Conservation (phyloP, 768 basidiomycete genomes). For the Pleurotus sapidus region DNA sequence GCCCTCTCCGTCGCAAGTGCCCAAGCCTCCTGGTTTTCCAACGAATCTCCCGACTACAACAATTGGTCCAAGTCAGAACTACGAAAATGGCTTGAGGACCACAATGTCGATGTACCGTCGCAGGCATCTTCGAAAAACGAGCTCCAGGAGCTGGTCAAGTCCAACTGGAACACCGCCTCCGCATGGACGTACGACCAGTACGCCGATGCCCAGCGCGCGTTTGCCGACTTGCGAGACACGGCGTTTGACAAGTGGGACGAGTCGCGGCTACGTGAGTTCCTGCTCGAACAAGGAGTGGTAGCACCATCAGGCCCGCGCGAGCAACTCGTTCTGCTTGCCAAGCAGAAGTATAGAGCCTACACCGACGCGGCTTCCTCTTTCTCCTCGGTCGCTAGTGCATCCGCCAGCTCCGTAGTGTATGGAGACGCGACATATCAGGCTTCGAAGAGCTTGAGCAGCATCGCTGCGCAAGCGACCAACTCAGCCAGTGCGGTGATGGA, state of each 20-base stretch:
- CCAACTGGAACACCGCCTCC: slow-evolving; percentile 56
- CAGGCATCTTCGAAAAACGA: slow-evolving; percentile 37
- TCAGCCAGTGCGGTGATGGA: slow-evolving; percentile 53
- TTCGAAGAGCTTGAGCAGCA: slow-evolving; percentile 35
- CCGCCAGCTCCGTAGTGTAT: slow-evolving; percentile 51
- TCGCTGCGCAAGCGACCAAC: slow-evolving; percentile 51
- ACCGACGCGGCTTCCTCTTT: slow-evolving; percentile 57
- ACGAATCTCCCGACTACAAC: slow-evolving; percentile 34
- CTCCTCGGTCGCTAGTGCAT: slow-evolving; percentile 42
- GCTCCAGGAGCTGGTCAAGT: slow-evolving; percentile 46
- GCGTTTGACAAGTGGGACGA: slow-evolving; percentile 86
- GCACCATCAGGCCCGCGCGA: slow-evolving; percentile 78
- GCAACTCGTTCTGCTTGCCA: slow-evolving; percentile 75
- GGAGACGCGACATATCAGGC: slow-evolving; percentile 37
- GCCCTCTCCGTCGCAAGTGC: slow-evolving; percentile 32
- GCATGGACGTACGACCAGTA: slow-evolving; percentile 67
- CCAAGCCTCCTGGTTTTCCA: slow-evolving; percentile 54
- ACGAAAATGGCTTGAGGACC: slow-evolving; percentile 64
- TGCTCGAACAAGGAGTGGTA: slow-evolving; percentile 86
- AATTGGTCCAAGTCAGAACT: slow-evolving; percentile 68
- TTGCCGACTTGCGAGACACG: slow-evolving; percentile 53
- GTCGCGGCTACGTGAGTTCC: slow-evolving; percentile 72
- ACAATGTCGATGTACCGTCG: slow-evolving; percentile 56
- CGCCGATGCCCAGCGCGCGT: slow-evolving; percentile 57
- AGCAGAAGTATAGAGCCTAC: slow-evolving; percentile 63